phyloP scores from a whole-genome alignment of 75 land plant species.

The Sequoia sempervirens region DNA sequence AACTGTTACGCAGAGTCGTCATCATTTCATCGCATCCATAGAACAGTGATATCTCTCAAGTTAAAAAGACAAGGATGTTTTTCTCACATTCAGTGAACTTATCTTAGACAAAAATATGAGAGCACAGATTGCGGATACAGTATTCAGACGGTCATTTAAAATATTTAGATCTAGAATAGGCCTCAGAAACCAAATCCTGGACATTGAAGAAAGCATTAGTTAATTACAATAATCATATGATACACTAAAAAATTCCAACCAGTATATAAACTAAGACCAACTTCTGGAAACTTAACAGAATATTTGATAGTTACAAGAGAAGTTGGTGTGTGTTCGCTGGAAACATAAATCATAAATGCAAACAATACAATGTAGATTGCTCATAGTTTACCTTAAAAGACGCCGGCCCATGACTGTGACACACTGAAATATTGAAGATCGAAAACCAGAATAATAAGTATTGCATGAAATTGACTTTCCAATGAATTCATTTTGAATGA shows the following conservation, averaged over 20 bases:
- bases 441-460: background rate
- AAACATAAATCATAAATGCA: background rate
- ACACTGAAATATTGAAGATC: constrained; percentile 51
- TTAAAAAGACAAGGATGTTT: constrained; percentile 7
- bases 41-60: constrained; percentile 69
- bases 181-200: constrained; percentile 90
- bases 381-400: constrained; percentile 60
- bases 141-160: constrained; percentile 78
- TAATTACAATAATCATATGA: background rate
- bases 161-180: constrained; percentile 77
- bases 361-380: background rate
- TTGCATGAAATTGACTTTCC: background rate
- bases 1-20: constrained; percentile 52
- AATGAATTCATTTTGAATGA: background rate
- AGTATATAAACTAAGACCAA: background rate
- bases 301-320: background rate
- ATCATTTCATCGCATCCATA: constrained; percentile 67
- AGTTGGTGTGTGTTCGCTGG: background rate
- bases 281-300: background rate
- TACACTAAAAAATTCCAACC: background rate
- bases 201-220: background rate
- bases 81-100: background rate
- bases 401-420: constrained; percentile 88
- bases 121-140: constrained; percentile 64
- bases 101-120: background rate